phyloP scores from a whole-genome alignment of 2,329 filamentous ascomycete genomes.

The Curvularia verruculosa region DNA sequence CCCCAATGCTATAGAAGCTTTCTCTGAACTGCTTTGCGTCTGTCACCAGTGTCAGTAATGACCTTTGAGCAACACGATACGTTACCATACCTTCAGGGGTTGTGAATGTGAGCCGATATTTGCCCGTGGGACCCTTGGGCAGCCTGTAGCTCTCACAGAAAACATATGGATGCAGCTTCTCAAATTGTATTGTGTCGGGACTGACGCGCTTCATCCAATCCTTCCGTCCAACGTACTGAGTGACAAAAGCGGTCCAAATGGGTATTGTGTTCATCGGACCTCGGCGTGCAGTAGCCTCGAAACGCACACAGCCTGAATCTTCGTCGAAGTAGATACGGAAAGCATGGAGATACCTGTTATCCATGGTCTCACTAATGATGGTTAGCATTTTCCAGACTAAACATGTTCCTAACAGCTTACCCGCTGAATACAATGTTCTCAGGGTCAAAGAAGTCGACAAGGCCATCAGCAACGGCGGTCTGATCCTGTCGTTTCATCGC shows the following conservation, averaged over 20 bases:
- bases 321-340: slow-evolving; percentile 61
- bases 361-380: slow-evolving; percentile 56
- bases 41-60: slow-evolving; percentile 12
- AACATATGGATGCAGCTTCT: slow-evolving; percentile 59
- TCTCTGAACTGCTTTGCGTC: slow-evolving; percentile 42
- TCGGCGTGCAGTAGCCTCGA: slow-evolving; percentile 62
- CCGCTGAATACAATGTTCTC: slow-evolving; percentile 57
- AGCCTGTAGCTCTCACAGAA: slow-evolving; percentile 59
- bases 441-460: slow-evolving; percentile 58
- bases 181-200: slow-evolving; percentile 54
- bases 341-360: slow-evolving; percentile 59
- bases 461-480: slow-evolving; percentile 45
- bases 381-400: slow-evolving; percentile 15
- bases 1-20: slow-evolving; percentile 39
- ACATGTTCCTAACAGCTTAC: slow-evolving; percentile 39
- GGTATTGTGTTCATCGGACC: slow-evolving; percentile 61
- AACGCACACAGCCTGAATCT: slow-evolving; percentile 58
- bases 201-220: slow-evolving; percentile 57
- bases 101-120: slow-evolving; percentile 45
- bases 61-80: too few relatives aligned
- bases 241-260: slow-evolving; percentile 62
- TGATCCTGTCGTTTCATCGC: slow-evolving; percentile 64
- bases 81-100: slow-evolving; percentile 36
- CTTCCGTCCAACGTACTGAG: slow-evolving; percentile 52
- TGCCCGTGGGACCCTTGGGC: slow-evolving; percentile 38